A percentile compares a stretch with the other conserved stretches of the same genome.
Evolutionary conservation across 2,329 filamentous ascomycete genomes (phyloP).

Genomic region (Fusarium anthophilum): DNA sequence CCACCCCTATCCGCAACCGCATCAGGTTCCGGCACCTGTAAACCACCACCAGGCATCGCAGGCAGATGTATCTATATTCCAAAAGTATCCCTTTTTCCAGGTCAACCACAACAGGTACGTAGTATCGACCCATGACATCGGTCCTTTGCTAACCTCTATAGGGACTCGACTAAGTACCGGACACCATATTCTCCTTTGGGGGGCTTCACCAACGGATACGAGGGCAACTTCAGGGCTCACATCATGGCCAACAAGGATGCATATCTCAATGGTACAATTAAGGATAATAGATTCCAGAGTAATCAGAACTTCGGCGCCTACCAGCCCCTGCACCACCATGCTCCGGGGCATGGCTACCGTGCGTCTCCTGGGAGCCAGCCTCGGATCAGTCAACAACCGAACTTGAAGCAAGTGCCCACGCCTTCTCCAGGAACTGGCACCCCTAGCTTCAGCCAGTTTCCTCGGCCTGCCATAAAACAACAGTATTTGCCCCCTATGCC

Average conservation of each 20-base stretch:
- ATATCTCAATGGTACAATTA: conserved; percentile 41
- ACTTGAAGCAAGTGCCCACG: neutral
- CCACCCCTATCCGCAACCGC: neutral
- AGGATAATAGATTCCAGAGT: neutral
- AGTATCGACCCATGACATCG: neutral
- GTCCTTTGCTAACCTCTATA: conserved; percentile 42
- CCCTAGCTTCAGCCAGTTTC: conserved; percentile 8
- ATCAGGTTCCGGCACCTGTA: conserved; percentile 4
- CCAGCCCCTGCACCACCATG: neutral
- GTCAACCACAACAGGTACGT: conserved; percentile 67
- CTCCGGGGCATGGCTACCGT: neutral
- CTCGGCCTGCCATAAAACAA: conserved; percentile 35
- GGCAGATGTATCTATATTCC: conserved; percentile 54
- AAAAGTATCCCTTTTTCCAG: conserved; percentile 68
- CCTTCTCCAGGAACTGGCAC: neutral
- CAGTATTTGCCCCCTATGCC: conserved; percentile 24
- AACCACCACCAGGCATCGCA: conserved; percentile 13
- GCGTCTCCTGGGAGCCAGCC: neutral
- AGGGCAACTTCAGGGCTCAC: conserved; percentile 60
- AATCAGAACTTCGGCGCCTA: neutral
- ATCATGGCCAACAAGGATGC: conserved; percentile 50
- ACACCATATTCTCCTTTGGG: conserved; percentile 67
- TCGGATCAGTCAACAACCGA: conserved; percentile 15
- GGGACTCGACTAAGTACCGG: conserved; percentile 65
- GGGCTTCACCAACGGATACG: conserved; percentile 70